Evolutionary conservation across 208 protist genomes (phyloP).

Genomic region (Acanthamoeba polyphaga): DNA sequence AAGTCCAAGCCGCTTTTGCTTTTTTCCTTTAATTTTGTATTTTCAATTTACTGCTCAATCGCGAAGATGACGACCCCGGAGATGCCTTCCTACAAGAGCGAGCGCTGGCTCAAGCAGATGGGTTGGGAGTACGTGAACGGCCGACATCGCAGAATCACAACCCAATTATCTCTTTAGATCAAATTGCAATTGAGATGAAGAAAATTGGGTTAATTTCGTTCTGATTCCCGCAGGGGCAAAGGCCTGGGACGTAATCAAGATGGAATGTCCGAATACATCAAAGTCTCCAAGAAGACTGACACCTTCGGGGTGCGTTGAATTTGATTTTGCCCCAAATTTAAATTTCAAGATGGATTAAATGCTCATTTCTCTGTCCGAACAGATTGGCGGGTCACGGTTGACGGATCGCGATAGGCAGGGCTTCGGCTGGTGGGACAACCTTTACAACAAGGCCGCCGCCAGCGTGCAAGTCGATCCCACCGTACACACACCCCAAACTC

Average conservation of each 20-base stretch:
- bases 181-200: neutral
- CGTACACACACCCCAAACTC: neutral
- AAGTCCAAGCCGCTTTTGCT: too few species aligned
- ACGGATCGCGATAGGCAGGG: neutral
- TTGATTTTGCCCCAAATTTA: neutral
- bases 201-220: neutral
- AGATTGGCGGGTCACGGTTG: neutral
- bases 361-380: neutral
- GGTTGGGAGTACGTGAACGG: neutral
- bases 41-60: neutral
- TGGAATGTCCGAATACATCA: conserved; percentile 28
- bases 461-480: conserved; percentile 30
- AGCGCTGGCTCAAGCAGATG: conserved; percentile 18
- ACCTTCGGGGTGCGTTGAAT: neutral
- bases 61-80: neutral
- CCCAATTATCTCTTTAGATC: neutral
- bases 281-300: conserved; percentile 27
- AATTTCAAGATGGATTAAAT: neutral
- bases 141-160: neutral
- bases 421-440: conserved; percentile 39
- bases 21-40: neutral
- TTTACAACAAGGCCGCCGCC: conserved; percentile 39
- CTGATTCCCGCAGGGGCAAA: neutral
- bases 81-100: conserved; percentile 22
- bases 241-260: neutral